Percentiles rank a stretch among this genome's conserved stretches.
Conservation (phyloP, 202 grass and related monocot species). For the Musa balbisiana region DNA sequence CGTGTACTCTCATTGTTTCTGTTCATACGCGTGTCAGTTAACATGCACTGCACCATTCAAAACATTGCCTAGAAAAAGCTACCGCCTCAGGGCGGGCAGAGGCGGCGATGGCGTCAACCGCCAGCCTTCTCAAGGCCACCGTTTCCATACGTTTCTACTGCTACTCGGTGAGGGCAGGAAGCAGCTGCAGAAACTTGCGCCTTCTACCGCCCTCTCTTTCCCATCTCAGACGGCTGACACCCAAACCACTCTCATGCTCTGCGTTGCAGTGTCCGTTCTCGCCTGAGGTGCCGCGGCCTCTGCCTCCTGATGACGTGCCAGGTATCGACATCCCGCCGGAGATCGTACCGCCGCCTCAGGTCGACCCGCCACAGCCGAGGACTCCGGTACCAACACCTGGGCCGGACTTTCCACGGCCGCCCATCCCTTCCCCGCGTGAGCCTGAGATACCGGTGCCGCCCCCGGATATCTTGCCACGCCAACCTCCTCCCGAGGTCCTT, state of each 20-base stretch:
- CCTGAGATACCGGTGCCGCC: constrained; percentile 52
- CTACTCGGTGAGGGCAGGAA: background rate
- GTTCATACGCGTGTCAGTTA: too few relatives aligned
- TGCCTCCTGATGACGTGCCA: constrained; percentile 29
- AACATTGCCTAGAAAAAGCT: too few relatives aligned
- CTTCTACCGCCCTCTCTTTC: background rate
- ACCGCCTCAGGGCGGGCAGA: too few relatives aligned
- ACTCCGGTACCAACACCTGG: constrained; percentile 22
- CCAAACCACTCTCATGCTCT: background rate
- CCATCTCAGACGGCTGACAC: background rate
- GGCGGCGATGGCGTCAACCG: background rate
- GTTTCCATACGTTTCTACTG: background rate
- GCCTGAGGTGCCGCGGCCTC: constrained; percentile 16
- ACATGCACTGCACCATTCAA: too few relatives aligned
- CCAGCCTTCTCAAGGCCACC: background rate
- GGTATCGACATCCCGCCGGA: constrained; percentile 36
- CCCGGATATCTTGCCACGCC: background rate
- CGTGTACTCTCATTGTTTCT: too few relatives aligned
- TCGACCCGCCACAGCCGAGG: constrained; percentile 20
- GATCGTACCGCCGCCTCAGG: background rate
- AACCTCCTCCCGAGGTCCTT: constrained; percentile 24
- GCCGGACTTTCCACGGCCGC: constrained; percentile 42
- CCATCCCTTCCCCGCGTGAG: constrained; percentile 41
- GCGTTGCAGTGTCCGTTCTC: background rate
- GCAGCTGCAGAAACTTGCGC: background rate